phyloP scores from a whole-genome alignment of 768 basidiomycete genomes.

The Hypholoma sublateritium region DNA sequence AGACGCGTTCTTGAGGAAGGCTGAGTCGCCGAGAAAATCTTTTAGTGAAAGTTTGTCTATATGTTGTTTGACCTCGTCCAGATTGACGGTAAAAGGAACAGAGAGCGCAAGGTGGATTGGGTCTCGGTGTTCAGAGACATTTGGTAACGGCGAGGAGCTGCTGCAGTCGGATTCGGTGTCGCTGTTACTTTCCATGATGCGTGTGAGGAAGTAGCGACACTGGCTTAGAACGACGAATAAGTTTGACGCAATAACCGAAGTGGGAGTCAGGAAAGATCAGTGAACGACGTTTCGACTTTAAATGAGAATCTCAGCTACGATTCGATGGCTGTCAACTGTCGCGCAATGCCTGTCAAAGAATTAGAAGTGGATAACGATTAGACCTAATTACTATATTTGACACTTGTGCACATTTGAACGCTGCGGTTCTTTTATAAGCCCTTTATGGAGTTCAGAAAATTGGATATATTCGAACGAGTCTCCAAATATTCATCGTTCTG shows the following conservation, averaged over 20 bases:
- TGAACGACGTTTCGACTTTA: background rate
- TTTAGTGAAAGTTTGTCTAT: constrained; percentile 3
- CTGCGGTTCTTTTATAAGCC: constrained; percentile 38
- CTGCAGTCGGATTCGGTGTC: constrained; percentile 52
- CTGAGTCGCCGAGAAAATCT: background rate
- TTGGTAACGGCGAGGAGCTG: background rate
- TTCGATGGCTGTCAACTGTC: background rate
- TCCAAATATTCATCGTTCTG: constrained; percentile 47
- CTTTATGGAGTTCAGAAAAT: constrained; percentile 56
- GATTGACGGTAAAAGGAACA: background rate
- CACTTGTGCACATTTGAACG: background rate
- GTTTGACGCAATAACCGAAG: too few relatives aligned
- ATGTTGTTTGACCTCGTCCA: constrained; percentile 7
- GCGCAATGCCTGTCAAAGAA: background rate
- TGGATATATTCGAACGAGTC: constrained; percentile 54
- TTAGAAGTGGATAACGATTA: background rate
- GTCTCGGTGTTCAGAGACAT: background rate
- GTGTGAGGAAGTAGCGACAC: constrained; percentile 3
- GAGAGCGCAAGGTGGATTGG: background rate
- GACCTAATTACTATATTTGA: background rate
- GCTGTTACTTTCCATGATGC: constrained; percentile 26
- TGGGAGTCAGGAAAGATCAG: too few relatives aligned
- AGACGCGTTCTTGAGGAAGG: background rate
- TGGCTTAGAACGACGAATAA: too few relatives aligned
- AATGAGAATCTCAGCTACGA: background rate